phyloP scores from a whole-genome alignment of 352 stramenopile genomes.

The Plasmopara muralis region DNA sequence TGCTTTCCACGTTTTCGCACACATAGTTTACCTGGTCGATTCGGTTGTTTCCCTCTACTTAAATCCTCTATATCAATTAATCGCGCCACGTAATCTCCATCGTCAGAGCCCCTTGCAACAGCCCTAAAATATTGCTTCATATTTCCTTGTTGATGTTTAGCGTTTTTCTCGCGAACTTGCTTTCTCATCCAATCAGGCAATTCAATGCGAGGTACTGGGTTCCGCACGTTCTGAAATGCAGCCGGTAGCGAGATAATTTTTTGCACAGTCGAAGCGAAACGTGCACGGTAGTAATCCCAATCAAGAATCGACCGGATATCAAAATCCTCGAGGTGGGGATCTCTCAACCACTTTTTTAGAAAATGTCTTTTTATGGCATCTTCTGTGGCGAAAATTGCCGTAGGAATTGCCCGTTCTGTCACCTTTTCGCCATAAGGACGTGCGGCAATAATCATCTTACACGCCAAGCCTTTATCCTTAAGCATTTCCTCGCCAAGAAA shows the following conservation, averaged over 20 bases:
- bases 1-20: conserved; percentile 2
- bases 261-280: conserved; percentile 89
- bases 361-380: conserved; percentile 93
- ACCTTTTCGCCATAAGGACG: conserved; percentile 91
- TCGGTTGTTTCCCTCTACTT: conserved; percentile 21
- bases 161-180: conserved; percentile 87
- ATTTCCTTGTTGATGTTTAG: conserved; percentile 63
- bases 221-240: conserved; percentile 94
- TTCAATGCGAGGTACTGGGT: conserved; percentile 94
- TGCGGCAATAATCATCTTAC: conserved; percentile 96
- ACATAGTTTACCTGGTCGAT: conserved; percentile 4
- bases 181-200: conserved; percentile 96
- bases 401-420: conserved; percentile 96
- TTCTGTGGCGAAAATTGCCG: conserved; percentile 96
- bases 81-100: conserved; percentile 45
- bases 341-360: conserved; percentile 96
- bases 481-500: conserved; percentile 98
- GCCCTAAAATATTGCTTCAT: conserved; percentile 89
- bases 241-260: conserved; percentile 99
- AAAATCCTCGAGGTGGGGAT: conserved; percentile 88
- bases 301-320: conserved; percentile 94
- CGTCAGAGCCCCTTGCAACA: conserved; percentile 17
- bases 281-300: conserved; percentile 97
- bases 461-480: conserved; percentile 97
- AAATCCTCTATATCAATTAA: conserved; percentile 75